These are phyloP conservation scores for Macadamia tetraphylla DNA, from an alignment of 164 flowering plant genomes.

Conservation along the genomic window DNA sequence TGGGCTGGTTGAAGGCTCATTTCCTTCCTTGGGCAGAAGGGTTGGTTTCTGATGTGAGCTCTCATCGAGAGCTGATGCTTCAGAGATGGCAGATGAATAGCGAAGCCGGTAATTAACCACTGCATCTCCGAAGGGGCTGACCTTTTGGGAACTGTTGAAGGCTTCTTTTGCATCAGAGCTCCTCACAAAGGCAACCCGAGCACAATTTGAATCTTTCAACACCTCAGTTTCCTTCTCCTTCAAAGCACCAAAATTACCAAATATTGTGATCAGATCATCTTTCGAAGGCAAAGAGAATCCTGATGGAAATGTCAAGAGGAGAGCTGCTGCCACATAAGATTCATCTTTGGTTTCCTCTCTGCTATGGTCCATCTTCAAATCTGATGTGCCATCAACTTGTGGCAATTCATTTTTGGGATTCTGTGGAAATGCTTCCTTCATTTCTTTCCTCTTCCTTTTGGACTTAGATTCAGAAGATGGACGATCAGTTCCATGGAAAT, in stretches of 20 bases:
- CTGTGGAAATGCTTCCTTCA: conserved; percentile 16
- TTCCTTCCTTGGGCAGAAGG: conserved; percentile 8
- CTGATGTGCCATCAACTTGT: background rate
- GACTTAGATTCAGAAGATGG: background rate
- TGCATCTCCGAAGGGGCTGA: conserved; percentile 35
- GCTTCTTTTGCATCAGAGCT: conserved; percentile 51
- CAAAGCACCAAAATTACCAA: conserved; percentile 44
- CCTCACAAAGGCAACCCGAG: conserved; percentile 35
- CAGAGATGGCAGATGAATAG: conserved; percentile 18
- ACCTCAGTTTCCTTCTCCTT: conserved; percentile 39
- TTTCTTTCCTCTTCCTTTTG: conserved; percentile 24
- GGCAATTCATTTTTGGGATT: conserved; percentile 17
- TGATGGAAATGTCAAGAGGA: conserved; percentile 42
- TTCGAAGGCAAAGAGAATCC: conserved; percentile 44
- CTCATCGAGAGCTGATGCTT: conserved; percentile 6
- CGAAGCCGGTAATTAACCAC: conserved; percentile 34
- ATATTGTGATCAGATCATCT: conserved; percentile 29
- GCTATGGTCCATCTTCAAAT: conserved; percentile 2
- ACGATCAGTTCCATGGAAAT: background rate
- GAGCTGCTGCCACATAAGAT: conserved; percentile 19
- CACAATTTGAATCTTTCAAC: conserved; percentile 25
- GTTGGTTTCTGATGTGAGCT: background rate
- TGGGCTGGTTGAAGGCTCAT: conserved; percentile 8
- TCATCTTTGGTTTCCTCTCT: conserved; percentile 8
- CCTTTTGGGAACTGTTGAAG: conserved; percentile 33